These are phyloP conservation scores for Elsinoe batatas DNA, from an alignment of 2,329 filamentous ascomycete species.

Conservation along the genomic window DNA sequence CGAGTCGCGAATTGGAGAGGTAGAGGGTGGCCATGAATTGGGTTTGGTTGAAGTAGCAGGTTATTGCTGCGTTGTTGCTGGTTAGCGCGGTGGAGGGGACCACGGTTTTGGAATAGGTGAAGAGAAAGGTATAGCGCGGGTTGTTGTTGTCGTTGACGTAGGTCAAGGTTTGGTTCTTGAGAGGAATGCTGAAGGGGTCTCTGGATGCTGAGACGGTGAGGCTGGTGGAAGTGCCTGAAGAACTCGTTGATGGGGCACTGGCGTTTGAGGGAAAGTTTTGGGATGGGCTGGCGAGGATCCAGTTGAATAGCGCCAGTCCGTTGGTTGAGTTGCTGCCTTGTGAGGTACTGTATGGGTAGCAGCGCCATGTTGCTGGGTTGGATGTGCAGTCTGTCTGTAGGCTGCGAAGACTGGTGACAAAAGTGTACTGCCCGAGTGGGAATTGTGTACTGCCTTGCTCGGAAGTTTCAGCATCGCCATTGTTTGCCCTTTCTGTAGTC, in stretches of 20 bases:
- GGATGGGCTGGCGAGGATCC: constrained; percentile 44
- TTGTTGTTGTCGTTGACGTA: constrained; percentile 37
- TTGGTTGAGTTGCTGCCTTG: constrained; percentile 28
- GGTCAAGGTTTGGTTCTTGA: constrained; percentile 43
- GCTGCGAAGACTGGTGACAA: constrained; percentile 49
- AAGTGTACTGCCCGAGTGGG: constrained; percentile 52
- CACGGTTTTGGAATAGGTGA: constrained; percentile 44
- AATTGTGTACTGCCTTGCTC: constrained; percentile 32
- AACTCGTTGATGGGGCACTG: constrained; percentile 50
- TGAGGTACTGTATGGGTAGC: constrained; percentile 49
- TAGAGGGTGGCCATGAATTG: constrained; percentile 50
- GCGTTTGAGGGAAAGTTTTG: constrained; percentile 33
- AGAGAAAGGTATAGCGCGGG: constrained; percentile 51
- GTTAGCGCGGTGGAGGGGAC: constrained; percentile 39
- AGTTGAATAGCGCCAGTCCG: constrained; percentile 47
- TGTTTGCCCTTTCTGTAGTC: constrained; percentile 13
- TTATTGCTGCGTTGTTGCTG: constrained; percentile 36
- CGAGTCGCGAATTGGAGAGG: constrained; percentile 20
- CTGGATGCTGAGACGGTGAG: constrained; percentile 40
- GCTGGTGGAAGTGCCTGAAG: constrained; percentile 28
- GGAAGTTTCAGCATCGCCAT: constrained; percentile 15
- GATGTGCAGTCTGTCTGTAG: constrained; percentile 49
- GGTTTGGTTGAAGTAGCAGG: constrained; percentile 51
- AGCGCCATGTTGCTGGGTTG: constrained; percentile 50
- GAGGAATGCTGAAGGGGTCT: constrained; percentile 48